These are phyloP conservation scores for Sutorius australiensis DNA, from an alignment of 768 basidiomycete species.

Conservation along the genomic window DNA sequence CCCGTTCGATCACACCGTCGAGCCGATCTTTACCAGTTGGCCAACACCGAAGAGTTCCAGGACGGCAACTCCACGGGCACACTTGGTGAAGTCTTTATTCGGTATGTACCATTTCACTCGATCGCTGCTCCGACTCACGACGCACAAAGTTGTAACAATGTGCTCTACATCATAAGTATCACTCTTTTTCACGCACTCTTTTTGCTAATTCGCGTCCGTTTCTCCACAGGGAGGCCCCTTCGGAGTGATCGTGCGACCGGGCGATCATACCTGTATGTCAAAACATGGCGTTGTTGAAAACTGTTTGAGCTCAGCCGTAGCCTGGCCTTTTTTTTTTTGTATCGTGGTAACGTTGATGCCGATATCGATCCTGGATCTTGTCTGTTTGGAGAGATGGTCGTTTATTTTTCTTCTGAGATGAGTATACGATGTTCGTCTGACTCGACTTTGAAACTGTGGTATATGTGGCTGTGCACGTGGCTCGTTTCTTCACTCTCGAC, in stretches of 20 bases:
- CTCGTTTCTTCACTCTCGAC: neutral
- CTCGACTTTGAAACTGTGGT: neutral
- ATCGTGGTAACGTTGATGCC: neutral
- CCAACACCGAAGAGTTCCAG: slow-evolving; percentile 98
- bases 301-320: slow-evolving; percentile 8
- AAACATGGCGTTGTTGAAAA: slow-evolving; percentile 1
- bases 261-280: neutral
- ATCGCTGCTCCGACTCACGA: slow-evolving; percentile 7
- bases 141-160: slow-evolving; percentile 80
- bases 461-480: no score
- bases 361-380: slow-evolving; percentile 1
- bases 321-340: slow-evolving; percentile 1
- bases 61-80: slow-evolving; percentile 94
- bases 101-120: slow-evolving; percentile 47
- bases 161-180: slow-evolving; percentile 88
- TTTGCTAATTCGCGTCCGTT: slow-evolving; percentile 21
- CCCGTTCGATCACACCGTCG: neutral
- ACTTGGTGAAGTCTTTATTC: slow-evolving; percentile 98
- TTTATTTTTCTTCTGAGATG: neutral
- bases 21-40: slow-evolving; percentile 53
- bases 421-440: no score
- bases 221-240: slow-evolving; percentile 69
- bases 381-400: no score
- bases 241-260: slow-evolving; percentile 35
- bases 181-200: neutral